These are phyloP conservation scores for Arabis alpina DNA, from an alignment of 345 rosid species.

Conservation along the genomic window DNA sequence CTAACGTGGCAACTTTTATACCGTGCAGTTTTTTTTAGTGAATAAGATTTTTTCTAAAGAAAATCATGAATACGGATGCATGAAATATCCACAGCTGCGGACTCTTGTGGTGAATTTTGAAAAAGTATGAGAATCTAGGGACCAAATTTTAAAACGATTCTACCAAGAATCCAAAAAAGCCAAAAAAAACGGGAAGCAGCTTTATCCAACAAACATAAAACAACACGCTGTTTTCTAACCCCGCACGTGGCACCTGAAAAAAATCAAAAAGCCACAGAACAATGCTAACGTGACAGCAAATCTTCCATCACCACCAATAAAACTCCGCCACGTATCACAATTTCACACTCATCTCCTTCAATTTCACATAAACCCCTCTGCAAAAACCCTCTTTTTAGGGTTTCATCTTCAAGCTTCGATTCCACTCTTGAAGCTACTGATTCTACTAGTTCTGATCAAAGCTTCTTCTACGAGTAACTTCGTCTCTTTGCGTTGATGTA, in stretches of 20 bases:
- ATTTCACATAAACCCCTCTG: constrained; percentile 37
- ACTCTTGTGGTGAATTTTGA: too few relatives aligned
- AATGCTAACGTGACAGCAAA: neutral
- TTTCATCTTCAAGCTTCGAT: constrained; percentile 27
- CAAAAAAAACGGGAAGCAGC: constrained; percentile 30
- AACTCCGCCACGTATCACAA: constrained; percentile 28
- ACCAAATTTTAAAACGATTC: neutral
- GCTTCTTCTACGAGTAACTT: constrained; percentile 1
- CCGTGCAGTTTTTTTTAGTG: too few relatives aligned
- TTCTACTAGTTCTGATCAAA: constrained; percentile 11
- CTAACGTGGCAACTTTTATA: too few relatives aligned
- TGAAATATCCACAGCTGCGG: too few relatives aligned
- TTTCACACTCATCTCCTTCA: neutral
- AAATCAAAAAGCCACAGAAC: neutral
- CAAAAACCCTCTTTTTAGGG: constrained; percentile 40
- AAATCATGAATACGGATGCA: too few relatives aligned
- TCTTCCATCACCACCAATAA: constrained; percentile 19
- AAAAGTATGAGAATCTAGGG: neutral
- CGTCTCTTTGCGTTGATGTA: constrained; percentile 28
- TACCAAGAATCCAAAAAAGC: neutral
- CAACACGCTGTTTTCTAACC: constrained; percentile 3
- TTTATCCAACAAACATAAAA: constrained; percentile 14
- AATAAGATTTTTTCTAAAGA: too few relatives aligned
- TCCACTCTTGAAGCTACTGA: neutral
- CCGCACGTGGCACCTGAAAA: constrained; percentile 32